Evolutionary conservation across 768 basidiomycete genomes (phyloP), one percentile per base, ranked within the genome.

Genomic region (Macrolepiota fuliginosa): DNA sequence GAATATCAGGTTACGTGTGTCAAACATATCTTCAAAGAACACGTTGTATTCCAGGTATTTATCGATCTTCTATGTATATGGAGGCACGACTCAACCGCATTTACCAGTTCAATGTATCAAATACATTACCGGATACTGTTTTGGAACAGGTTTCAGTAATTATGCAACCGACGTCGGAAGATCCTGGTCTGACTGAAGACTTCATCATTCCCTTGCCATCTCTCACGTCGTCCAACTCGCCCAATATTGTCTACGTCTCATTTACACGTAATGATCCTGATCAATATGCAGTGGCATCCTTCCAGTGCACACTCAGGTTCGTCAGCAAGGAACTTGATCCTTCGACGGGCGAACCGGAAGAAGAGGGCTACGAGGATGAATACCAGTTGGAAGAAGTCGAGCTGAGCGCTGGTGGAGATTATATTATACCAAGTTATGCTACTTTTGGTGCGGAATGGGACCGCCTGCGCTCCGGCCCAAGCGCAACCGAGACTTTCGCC

Each of bases 321-420:
- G 79, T 96, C 67, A 96, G 92, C 79, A 99, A 98, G 75, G 97
- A 99, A 71, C 84, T 98, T 17, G 97, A 99, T 74, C 97, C 97
- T 12, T 83, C 90, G 49, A 96, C 92, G 13, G 96, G 96, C 24
- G 88, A 92, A 69, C 97, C 97, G 9, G 97, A 99, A 75, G 94
- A 92, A 65, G 96, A 97, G 57, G 97, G 97, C n/a, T 99, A 98
- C 73, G 92, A 95, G 70, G 97, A 98, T 77, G 96, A 98, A 75
- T 99, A 99, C 75, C 92, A 94, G 73, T 79, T 98, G 46, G 97
- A 99, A 73, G 97, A 98, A 63, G 85, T 97, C 60, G 97, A 98
- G 72, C 80, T 99, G 56, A 88, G 90, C 62, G 96, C 93, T 11
- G 91, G 90, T 32, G 89, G 90, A 1, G 96, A 98, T 78, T 99